These are phyloP conservation scores for Auricularia sp. DNA, from an alignment of 768 basidiomycete species.

Conservation along the genomic window DNA sequence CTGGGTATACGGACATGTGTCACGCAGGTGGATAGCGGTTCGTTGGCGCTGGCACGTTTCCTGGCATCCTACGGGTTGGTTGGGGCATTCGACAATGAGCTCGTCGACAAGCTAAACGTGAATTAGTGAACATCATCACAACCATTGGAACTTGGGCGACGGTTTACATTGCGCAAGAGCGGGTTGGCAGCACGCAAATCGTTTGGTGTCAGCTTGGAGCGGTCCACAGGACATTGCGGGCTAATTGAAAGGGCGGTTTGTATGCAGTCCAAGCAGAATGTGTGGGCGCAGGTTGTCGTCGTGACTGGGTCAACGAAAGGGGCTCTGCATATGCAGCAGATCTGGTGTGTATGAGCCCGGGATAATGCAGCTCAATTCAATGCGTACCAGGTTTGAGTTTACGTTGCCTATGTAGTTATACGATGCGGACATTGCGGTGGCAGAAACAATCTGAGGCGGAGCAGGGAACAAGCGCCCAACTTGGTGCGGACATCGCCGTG, in stretches of 20 bases:
- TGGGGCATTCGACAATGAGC: conserved; percentile 60
- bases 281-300: conserved; percentile 68
- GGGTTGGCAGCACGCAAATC: conserved; percentile 61
- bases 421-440: conserved; percentile 3
- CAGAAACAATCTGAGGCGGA: too few relatives aligned
- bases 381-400: conserved; percentile 57
- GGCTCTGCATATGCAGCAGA: conserved; percentile 70
- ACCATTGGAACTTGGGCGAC: neutral
- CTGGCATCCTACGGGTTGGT: conserved; percentile 47
- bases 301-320: conserved; percentile 73
- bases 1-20: conserved; percentile 47
- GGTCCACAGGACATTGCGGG: conserved; percentile 75
- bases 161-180: conserved; percentile 62
- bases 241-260: conserved; percentile 54
- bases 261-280: conserved; percentile 81
- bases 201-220: conserved; percentile 48
- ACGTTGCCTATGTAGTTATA: conserved; percentile 52
- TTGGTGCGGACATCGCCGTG: too few relatives aligned
- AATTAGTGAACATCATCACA: conserved; percentile 5
- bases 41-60: conserved; percentile 59
- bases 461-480: too few relatives aligned
- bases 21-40: conserved; percentile 50
- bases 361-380: neutral
- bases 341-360: conserved; percentile 27
- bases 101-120: conserved; percentile 67